These are phyloP conservation scores for Hemileia vastatrix DNA, from an alignment of 1,284 basidiomycete genomes.

Conservation along the genomic window DNA sequence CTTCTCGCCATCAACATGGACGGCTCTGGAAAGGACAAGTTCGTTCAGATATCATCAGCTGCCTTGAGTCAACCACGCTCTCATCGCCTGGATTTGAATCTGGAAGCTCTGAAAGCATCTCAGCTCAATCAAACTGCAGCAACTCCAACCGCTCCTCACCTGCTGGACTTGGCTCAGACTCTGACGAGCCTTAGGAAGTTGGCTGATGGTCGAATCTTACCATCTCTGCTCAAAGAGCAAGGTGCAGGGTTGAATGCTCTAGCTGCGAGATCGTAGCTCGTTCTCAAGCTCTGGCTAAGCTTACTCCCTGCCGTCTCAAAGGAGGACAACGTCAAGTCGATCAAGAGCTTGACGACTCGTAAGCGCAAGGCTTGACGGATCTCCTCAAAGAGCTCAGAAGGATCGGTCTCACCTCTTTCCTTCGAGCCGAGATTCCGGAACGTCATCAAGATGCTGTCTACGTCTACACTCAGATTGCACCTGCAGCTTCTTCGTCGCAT, in stretches of 20 bases:
- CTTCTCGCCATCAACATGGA: constrained; percentile 34
- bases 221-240: constrained; percentile 55
- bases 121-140: no score
- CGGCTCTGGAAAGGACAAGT: no score
- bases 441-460: constrained; percentile 59
- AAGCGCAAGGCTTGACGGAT: constrained; percentile 87
- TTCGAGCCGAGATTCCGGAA: constrained; percentile 62
- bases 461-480: constrained; percentile 52
- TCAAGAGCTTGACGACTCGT: constrained; percentile 63
- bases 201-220: constrained; percentile 25
- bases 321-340: constrained; percentile 57
- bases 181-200: constrained; percentile 27
- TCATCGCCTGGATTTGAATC: no score
- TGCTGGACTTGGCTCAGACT: constrained; percentile 31
- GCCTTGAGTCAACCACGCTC: no score
- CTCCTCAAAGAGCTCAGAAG: constrained; percentile 78
- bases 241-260: no score
- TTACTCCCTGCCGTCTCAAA: constrained; percentile 53
- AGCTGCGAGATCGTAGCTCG: constrained; percentile 66
- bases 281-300: constrained; percentile 55
- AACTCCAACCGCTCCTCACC: constrained; percentile 6
- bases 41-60: no score
- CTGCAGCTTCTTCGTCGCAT: constrained; percentile 10
- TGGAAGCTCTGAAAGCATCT: no score
- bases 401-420: constrained; percentile 62